Conservation (phyloP, 306 rosid species). For the Castanopsis chinensis region DNA sequence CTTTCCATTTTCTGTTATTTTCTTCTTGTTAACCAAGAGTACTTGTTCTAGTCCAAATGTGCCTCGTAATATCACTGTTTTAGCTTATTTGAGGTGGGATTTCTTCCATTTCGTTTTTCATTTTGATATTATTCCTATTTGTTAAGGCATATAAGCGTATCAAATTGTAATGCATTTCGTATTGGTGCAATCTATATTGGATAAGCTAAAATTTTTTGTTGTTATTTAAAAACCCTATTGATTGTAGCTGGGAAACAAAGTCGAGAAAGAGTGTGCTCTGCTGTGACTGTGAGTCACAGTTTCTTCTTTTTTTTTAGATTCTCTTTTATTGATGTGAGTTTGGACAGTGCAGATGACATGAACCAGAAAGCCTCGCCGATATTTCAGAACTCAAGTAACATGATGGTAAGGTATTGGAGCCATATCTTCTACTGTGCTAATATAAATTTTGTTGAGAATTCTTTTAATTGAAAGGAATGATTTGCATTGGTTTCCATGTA, state of each 20-base stretch:
- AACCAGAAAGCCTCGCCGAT: constrained; percentile 78
- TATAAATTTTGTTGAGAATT: not conserved
- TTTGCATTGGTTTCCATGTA: not conserved
- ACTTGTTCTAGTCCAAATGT: not conserved
- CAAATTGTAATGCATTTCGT: not conserved
- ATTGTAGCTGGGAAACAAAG: constrained; percentile 61
- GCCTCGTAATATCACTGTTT: not conserved
- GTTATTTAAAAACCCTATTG: not conserved
- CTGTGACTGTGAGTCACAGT: constrained; percentile 50
- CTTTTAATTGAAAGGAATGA: not conserved
- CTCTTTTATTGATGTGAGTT: constrained; percentile 23
- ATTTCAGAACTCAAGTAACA: constrained; percentile 64
- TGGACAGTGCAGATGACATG: constrained; percentile 86
- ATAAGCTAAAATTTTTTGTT: not conserved
- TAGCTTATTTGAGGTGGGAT: not conserved
- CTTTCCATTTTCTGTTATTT: not conserved
- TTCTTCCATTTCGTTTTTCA: not conserved
- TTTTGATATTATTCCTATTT: no score
- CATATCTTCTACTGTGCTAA: not conserved
- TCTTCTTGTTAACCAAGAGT: not conserved
- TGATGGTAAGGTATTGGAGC: constrained; percentile 73
- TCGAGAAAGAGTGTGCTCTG: constrained; percentile 80
- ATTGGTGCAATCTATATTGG: not conserved
- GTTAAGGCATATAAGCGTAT: not conserved
- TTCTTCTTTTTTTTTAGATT: not conserved